A percentile compares a stretch with the other conserved stretches of the same genome.
Evolutionary conservation across 805 yeast species (phyloP).

Genomic region (Pichia phayaonensis): DNA sequence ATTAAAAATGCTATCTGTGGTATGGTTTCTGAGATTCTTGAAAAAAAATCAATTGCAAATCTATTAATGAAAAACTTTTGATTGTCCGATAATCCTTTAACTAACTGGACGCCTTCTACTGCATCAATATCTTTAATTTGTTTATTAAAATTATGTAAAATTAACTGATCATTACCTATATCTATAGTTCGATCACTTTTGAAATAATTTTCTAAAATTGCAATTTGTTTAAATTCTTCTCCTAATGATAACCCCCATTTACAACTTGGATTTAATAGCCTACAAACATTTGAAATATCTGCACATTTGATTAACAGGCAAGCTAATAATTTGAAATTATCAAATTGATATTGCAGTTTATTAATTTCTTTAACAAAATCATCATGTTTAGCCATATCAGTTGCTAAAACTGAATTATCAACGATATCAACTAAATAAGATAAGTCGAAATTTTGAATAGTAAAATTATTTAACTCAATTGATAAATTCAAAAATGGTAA

Average conservation of each 20-base stretch:
- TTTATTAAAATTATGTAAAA: not conserved
- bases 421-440: slow-evolving; percentile 8
- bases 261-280: slow-evolving; percentile 67
- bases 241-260: slow-evolving; percentile 83
- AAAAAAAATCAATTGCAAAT: slow-evolving; percentile 74
- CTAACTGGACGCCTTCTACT: slow-evolving; percentile 36
- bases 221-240: slow-evolving; percentile 68
- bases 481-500: slow-evolving; percentile 11
- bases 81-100: slow-evolving; percentile 53
- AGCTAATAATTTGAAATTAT: slow-evolving; percentile 37
- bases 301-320: slow-evolving; percentile 84
- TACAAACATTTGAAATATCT: slow-evolving; percentile 87
- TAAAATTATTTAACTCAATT: slow-evolving; percentile 32
- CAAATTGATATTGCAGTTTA: slow-evolving; percentile 21
- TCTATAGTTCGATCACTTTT: not conserved
- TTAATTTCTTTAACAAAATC: slow-evolving; percentile 54
- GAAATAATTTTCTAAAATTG: slow-evolving; percentile 36
- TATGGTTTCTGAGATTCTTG: slow-evolving; percentile 49
- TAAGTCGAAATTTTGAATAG: slow-evolving; percentile 30
- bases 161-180: slow-evolving; percentile 6
- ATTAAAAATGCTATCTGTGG: slow-evolving; percentile 55
- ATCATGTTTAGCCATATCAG: slow-evolving; percentile 90
- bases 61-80: slow-evolving; percentile 78
- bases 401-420: slow-evolving; percentile 47
- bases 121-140: slow-evolving; percentile 25